These are phyloP conservation scores for Dimocarpus longan DNA, from an alignment of 345 rosid genomes.

Conservation along the genomic window DNA sequence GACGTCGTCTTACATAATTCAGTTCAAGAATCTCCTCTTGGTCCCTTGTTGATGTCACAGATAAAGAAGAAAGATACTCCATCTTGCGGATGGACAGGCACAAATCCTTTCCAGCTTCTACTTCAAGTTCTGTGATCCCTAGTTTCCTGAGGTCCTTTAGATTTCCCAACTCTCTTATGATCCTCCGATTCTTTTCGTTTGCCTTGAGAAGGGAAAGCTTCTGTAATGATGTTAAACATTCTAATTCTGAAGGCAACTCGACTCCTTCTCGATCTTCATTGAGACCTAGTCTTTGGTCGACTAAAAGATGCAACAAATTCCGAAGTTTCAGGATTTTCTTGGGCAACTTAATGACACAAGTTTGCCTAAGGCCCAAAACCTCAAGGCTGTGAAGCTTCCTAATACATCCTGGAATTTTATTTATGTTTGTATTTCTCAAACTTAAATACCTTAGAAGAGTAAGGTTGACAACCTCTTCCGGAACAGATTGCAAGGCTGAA, in stretches of 20 bases:
- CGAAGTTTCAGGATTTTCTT: not conserved
- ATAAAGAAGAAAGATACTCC: too few species aligned
- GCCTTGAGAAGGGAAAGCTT: constrained; percentile 19
- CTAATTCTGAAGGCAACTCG: not conserved
- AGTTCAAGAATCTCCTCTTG: not conserved
- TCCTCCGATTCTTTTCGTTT: not conserved
- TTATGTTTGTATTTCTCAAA: too few species aligned
- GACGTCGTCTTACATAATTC: not conserved
- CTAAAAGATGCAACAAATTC: not conserved
- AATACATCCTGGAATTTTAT: too few species aligned
- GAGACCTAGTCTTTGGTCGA: not conserved
- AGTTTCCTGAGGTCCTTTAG: not conserved
- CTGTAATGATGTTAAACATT: not conserved
- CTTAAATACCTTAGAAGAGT: not conserved
- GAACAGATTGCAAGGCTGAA: constrained; percentile 4
- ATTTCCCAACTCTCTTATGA: not conserved
- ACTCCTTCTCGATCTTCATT: constrained; percentile 12
- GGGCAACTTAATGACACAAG: not conserved
- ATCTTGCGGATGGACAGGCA: too few species aligned
- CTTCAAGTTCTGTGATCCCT: not conserved
- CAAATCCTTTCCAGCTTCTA: too few species aligned
- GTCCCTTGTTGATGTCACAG: not conserved
- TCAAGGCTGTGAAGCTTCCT: not conserved
- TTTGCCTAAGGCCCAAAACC: constrained; percentile 9
- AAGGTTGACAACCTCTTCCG: not conserved